Evolutionary conservation across 2,329 filamentous ascomycete species (phyloP), one percentile per base, ranked within the genome.

Genomic region (Nemania sp.): DNA sequence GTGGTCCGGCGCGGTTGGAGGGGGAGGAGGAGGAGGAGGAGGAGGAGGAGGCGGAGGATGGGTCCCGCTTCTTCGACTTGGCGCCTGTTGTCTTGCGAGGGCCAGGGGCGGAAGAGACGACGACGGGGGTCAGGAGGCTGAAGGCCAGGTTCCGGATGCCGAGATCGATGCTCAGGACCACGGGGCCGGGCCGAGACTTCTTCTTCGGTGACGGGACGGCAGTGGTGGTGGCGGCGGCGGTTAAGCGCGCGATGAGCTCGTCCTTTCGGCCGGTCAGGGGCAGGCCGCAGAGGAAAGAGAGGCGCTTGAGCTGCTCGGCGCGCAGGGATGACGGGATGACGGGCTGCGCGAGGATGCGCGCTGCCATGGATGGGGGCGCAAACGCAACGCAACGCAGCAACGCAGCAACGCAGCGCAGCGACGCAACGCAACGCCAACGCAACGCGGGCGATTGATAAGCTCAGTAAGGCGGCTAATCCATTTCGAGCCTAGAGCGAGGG

Each of bases 91-190:
- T 7, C 7, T 53, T 49, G 11, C 15, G 29, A 29, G 53, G 47
- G 13, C 5, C 17, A 1, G 52, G 11, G 13, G 47, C 12, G 25
- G 42, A 25, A 20, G 42, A 11, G 12, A 25, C 17, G 17, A 54
- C 34, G 39, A 52, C 58, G 13, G 34, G 11, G 63, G 69, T 66
- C 29, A 90, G 74, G 62, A 91, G 80, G 65, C 89, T 90, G 72
- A 87, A 91, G 1, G 90, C 91, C 3, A 96, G 79, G 72, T 96
- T 96, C 45, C 86, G 86, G 66, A 96, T 90, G 3, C 91, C 91
- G 85, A 95, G 89, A 73, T 96, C 91, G 63, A 96, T 89, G 71
- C 90, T 93, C 35, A 95, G 74, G 21, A 95, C 80, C 81, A 67
- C 78, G 60, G 46, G 67, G 32, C 59, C 50, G 25, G 46, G 2